Base-by-base conservation (phyloP, 805 yeast species). In the Brettanomyces anomalus region DNA sequence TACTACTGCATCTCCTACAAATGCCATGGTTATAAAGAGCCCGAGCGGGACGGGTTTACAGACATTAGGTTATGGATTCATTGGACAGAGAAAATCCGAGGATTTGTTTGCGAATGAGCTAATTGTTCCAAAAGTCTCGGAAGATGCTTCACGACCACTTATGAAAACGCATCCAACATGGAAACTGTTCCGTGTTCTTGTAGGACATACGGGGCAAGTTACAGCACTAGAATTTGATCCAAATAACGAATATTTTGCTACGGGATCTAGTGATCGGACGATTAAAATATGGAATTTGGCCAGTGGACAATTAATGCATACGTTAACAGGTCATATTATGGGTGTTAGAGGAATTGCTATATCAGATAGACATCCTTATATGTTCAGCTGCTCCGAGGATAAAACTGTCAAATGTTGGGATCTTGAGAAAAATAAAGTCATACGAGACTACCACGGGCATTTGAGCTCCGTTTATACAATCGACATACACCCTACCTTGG, bases 361-460 rank as follows among this genome's bases (percentile, higher is more conserved):
- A 0, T 85, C 95, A 0, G 66, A 71, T 2, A 67, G 83, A 43
- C 87, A 81, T 57, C 96, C 97, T 0, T 90, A 90, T 60, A 65
- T 93, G 67, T 93, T 89, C 58, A 77, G 90, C 13, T 89, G 93
- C 19, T 84, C 96, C 36, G 97, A 93, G 57, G 99, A 93, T 60
- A 89, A 89, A 59, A 72, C 88, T 20, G 86, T 88, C 8, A 78
- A 86, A 57, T 89, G 97, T 61, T 93, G 97, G 97, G 99, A 93
- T 66, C 69, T 93, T 51, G 97, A 90, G 60, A 76, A 79, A 54
- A 86, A 89, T 53, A 77, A 77, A 51, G 77, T 85, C 2, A 75
- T 88, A 4, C 68, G 97, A 43, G 87, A 88, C 53, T 93, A 86
- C 61, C 94, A 89, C 63, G 99, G 98, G 3, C 98, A 93, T 64